Evolutionary conservation across 305 asterid species (phyloP).

Genomic region (Fraxinus angustifolia): DNA sequence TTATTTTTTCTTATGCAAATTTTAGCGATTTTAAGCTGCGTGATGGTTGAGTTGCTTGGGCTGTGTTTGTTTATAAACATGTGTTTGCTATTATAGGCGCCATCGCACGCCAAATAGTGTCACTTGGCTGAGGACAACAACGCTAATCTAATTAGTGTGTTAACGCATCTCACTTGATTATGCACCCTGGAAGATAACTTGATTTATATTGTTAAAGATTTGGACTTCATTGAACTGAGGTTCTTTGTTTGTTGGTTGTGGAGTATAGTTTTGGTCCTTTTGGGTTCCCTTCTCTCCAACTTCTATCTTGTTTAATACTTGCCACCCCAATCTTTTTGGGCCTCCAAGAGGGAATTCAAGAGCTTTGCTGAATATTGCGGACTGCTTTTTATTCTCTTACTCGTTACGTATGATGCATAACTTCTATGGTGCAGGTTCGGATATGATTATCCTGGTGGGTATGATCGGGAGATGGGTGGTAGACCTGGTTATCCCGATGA

Average conservation of each 20-base stretch:
- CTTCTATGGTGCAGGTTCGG: slow-evolving; percentile 55
- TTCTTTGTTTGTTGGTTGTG: neutral
- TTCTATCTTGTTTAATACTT: neutral
- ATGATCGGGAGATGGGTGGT: slow-evolving; percentile 82
- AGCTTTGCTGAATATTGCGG: neutral
- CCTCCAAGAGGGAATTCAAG: neutral
- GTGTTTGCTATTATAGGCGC: neutral
- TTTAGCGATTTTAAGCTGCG: neutral
- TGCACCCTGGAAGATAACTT: neutral
- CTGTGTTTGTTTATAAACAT: neutral
- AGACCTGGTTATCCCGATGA: slow-evolving; percentile 83
- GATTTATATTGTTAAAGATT: neutral
- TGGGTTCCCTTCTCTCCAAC: neutral
- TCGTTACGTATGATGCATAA: neutral
- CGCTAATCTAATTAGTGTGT: neutral
- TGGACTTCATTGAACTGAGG: neutral
- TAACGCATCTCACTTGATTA: neutral
- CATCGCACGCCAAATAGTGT: neutral
- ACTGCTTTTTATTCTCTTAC: neutral
- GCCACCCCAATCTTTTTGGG: neutral
- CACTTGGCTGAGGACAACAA: neutral
- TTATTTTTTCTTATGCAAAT: neutral
- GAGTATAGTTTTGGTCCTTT: neutral
- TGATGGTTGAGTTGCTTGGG: neutral
- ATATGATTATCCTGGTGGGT: slow-evolving; percentile 73